Percentiles rank a stretch among this genome's conserved stretches.
Evolutionary conservation across 1,284 basidiomycete species (phyloP).

Genomic region (Mycosarcoma maydis): DNA sequence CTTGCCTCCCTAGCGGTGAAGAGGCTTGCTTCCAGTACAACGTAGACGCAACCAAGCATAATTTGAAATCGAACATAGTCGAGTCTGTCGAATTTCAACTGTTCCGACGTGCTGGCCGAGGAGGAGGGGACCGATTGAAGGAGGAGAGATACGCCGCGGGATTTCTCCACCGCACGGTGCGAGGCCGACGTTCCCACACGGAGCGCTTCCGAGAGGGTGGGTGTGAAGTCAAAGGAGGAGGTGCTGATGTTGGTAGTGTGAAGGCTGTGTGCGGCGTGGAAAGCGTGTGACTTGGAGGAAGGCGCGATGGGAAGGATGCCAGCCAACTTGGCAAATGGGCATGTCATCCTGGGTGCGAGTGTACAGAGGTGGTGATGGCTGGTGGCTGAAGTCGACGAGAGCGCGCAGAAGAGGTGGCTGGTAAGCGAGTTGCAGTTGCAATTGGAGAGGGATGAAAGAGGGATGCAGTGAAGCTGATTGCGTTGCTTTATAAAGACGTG

Average conservation of each 20-base stretch:
- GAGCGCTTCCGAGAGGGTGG: conserved; percentile 27
- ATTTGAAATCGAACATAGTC: conserved; percentile 55
- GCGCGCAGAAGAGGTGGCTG: too few species aligned
- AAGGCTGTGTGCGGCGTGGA: background rate
- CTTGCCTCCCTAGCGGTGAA: background rate
- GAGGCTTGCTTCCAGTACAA: conserved; percentile 17
- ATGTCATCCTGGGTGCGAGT: conserved; percentile 19
- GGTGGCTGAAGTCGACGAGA: too few species aligned
- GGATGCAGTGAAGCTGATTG: too few species aligned
- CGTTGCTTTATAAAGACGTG: too few species aligned
- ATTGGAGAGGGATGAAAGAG: too few species aligned
- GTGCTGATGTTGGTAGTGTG: background rate
- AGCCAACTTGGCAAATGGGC: conserved; percentile 47
- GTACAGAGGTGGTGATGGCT: background rate
- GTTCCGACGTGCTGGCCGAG: background rate
- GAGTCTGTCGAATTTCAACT: conserved; percentile 22
- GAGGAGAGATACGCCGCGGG: conserved; percentile 39
- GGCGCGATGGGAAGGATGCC: conserved; percentile 7
- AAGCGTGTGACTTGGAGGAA: background rate
- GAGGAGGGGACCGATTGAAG: conserved; percentile 19
- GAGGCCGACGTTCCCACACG: conserved; percentile 26
- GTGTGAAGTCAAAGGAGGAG: background rate
- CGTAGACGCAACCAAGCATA: conserved; percentile 51
- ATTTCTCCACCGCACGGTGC: conserved; percentile 46
- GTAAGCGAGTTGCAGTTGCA: too few species aligned